Percentiles rank a stretch among this genome's conserved stretches.
These are phyloP conservation scores for Penicillium parvum DNA, from an alignment of 495 filamentous ascomycete species.

Conservation along the genomic window DNA sequence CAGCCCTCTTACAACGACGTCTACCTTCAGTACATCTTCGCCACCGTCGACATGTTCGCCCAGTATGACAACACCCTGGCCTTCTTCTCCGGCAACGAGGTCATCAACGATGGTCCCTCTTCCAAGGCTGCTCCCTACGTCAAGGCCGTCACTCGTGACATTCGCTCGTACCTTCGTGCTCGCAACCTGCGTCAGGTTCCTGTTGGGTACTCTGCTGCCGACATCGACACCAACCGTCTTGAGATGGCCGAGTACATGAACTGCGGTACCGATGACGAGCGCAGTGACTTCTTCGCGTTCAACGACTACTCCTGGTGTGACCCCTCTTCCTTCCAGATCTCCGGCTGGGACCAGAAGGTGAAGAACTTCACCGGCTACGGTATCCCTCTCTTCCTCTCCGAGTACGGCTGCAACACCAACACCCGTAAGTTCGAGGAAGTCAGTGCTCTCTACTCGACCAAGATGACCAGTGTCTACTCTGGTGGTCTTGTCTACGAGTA, in stretches of 20 bases:
- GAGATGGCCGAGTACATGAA: conserved; percentile 93
- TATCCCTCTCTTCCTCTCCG: conserved; percentile 90
- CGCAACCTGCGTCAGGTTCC: conserved; percentile 76
- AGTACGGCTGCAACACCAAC: conserved; percentile 86
- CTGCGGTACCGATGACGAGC: conserved; percentile 81
- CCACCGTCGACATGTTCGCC: conserved; percentile 83
- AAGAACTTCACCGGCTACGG: conserved; percentile 86
- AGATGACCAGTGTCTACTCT: conserved; percentile 93
- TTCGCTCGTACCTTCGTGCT: conserved; percentile 75
- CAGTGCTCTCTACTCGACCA: conserved; percentile 65
- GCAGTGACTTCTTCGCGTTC: conserved; percentile 94
- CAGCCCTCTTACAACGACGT: conserved; percentile 79
- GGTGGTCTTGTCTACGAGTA: conserved; percentile 97
- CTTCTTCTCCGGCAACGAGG: conserved; percentile 97
- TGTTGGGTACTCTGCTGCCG: conserved; percentile 85
- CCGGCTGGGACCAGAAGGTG: conserved; percentile 91
- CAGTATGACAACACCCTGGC: conserved; percentile 86
- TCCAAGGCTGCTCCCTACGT: conserved; percentile 77
- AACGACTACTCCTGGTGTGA: conserved; percentile 99
- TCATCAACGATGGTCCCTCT: conserved; percentile 79
- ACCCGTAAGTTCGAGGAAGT: conserved; percentile 80
- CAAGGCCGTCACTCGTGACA: conserved; percentile 90
- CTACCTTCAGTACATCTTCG: conserved; percentile 91
- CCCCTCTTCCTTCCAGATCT: conserved; percentile 65
- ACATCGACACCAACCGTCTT: conserved; percentile 79